Percentiles rank a stretch among this genome's conserved stretches.
phyloP scores from a whole-genome alignment of 768 basidiomycete species.

The Roridomyces roridus region DNA sequence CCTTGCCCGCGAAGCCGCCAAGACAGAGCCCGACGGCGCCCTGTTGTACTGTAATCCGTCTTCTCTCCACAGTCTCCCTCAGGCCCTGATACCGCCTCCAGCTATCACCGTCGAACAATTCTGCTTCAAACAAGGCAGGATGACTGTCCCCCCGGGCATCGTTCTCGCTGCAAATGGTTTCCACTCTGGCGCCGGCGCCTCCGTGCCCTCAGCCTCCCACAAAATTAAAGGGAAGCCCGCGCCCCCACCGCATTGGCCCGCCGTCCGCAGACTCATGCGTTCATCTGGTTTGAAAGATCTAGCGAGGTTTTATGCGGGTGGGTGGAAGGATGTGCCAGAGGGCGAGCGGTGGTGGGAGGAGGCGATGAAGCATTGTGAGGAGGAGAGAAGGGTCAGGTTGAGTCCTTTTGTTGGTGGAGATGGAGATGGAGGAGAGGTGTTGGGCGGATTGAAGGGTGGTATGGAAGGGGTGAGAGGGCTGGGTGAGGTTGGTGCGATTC shows the following conservation, averaged over 20 bases:
- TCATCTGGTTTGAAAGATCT: slow-evolving; percentile 38
- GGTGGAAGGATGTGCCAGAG: neutral
- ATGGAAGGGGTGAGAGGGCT: too few species aligned
- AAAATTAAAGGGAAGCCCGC: slow-evolving; percentile 23
- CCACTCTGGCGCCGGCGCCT: slow-evolving; percentile 42
- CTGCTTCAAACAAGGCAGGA: slow-evolving; percentile 74
- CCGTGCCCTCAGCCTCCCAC: slow-evolving; percentile 42
- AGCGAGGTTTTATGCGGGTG: slow-evolving; percentile 44
- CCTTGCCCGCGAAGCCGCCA: slow-evolving; percentile 3
- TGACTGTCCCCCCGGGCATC: slow-evolving; percentile 75
- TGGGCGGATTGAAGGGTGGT: too few species aligned
- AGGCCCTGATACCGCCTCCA: slow-evolving; percentile 42
- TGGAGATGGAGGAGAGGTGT: too few species aligned
- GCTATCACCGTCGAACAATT: slow-evolving; percentile 67
- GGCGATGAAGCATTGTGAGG: neutral
- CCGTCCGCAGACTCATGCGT: slow-evolving; percentile 46
- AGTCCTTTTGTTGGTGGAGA: neutral
- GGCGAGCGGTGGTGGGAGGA: slow-evolving; percentile 1
- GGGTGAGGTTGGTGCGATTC: too few species aligned
- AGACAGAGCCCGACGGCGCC: slow-evolving; percentile 8
- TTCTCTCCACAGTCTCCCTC: neutral
- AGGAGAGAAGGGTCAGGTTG: neutral
- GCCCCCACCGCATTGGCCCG: slow-evolving; percentile 56
- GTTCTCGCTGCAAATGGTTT: slow-evolving; percentile 68
- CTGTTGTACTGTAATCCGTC: slow-evolving; percentile 10